Evolutionary conservation across 2,329 filamentous ascomycete species (phyloP).

Genomic region (Epichloe hybrida): DNA sequence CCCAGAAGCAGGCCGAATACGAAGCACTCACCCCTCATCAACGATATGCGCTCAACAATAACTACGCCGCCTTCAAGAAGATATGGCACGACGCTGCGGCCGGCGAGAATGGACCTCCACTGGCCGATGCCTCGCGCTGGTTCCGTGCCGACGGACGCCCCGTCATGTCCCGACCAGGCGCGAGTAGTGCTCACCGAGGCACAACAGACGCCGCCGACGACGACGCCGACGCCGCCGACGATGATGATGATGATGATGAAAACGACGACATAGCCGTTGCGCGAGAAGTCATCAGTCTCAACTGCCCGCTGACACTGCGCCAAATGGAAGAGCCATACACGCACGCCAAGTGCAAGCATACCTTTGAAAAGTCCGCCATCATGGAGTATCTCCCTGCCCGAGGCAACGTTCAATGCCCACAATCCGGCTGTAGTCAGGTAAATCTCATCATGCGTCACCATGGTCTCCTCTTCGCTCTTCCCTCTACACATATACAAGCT

Average conservation of each 20-base stretch:
- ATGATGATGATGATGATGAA: conserved; percentile 32
- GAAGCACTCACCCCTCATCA: conserved; percentile 25
- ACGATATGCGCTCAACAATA: conserved; percentile 42
- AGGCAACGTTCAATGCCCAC: conserved; percentile 43
- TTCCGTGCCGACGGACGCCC: conserved; percentile 34
- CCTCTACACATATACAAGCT: not conserved
- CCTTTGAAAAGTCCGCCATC: conserved; percentile 55
- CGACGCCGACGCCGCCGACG: conserved; percentile 3
- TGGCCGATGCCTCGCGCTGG: conserved; percentile 42
- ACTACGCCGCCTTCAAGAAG: conserved; percentile 46
- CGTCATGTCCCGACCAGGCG: conserved; percentile 17
- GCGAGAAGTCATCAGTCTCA: conserved; percentile 48
- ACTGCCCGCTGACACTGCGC: conserved; percentile 55
- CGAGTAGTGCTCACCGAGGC: not conserved
- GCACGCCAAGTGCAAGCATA: conserved; percentile 55
- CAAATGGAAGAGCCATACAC: conserved; percentile 54
- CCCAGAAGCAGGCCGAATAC: conserved; percentile 29
- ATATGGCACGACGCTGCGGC: conserved; percentile 41
- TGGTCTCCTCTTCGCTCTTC: too few relatives aligned
- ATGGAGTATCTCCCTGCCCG: conserved; percentile 36
- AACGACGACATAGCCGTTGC: conserved; percentile 59
- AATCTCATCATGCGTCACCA: not conserved
- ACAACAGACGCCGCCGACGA: not conserved
- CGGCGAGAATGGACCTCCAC: conserved; percentile 32
- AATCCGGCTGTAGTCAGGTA: conserved; percentile 49